These are phyloP conservation scores for Metarhizium rileyi DNA, from an alignment of 2,329 filamentous ascomycete genomes.

Conservation along the genomic window DNA sequence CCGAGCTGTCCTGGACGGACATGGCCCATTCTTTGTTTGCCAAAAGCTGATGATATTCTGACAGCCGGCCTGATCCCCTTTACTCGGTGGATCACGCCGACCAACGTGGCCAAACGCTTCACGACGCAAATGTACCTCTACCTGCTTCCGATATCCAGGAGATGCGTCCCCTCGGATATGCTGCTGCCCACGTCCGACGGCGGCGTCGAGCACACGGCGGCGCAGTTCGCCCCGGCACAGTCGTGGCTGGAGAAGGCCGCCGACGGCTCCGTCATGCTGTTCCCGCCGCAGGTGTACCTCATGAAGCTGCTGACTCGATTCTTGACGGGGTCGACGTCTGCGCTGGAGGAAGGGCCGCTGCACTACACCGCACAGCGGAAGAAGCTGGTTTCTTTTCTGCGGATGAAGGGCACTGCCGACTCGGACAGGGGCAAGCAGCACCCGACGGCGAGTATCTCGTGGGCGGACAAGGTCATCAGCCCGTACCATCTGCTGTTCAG, in stretches of 20 bases:
- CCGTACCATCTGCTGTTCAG: constrained; percentile 38
- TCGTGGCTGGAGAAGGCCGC: constrained; percentile 60
- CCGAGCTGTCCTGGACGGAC: background rate
- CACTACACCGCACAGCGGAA: constrained; percentile 40
- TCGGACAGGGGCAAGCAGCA: constrained; percentile 30
- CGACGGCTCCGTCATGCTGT: constrained; percentile 65
- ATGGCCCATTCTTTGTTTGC: background rate
- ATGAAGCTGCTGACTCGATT: constrained; percentile 48
- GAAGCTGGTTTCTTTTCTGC: constrained; percentile 44
- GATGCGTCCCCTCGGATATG: constrained; percentile 38
- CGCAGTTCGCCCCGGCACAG: constrained; percentile 61
- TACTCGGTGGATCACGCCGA: constrained; percentile 85
- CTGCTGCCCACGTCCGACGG: constrained; percentile 65
- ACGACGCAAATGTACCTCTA: constrained; percentile 97
- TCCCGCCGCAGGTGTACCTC: constrained; percentile 81
- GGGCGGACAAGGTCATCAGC: constrained; percentile 53
- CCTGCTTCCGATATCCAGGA: constrained; percentile 52
- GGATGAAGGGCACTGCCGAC: constrained; percentile 30
- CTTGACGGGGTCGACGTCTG: constrained; percentile 27
- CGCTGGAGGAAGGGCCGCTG: constrained; percentile 15
- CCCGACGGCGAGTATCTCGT: constrained; percentile 36
- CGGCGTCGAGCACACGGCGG: constrained; percentile 56
- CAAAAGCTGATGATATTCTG: background rate
- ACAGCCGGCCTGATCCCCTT: constrained; percentile 64
- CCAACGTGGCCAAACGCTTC: constrained; percentile 63